Base-by-base conservation (phyloP, 2,329 filamentous ascomycete species). In the Arthrobotrys sphaeroides region DNA sequence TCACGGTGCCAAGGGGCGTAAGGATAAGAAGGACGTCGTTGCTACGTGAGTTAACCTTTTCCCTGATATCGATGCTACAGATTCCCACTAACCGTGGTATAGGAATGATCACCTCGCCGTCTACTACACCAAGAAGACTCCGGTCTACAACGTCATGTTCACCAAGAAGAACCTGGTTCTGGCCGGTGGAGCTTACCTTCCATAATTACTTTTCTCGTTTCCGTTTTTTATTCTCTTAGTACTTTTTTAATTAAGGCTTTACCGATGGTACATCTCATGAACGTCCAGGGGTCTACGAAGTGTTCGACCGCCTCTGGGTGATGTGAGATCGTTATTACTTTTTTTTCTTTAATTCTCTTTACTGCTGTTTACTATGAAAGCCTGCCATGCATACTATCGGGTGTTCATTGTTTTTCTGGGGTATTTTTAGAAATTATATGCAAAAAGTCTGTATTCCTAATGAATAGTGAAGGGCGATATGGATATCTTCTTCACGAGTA, bases 81-180 rank as follows among this genome's bases (percentile, higher is more conserved):
- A 28, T 18, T 16, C 5, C 22, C 13, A 81, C 83, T 33, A 79
- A 61, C 28, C 93, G 2, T 92, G 92, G 80, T 91, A 60, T 49
- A 80, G 78, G 0, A 90, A 93, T 0, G 95, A 99, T 81, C 95
- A 98, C 83, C 96, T 99, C 83, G 93, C 89, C 78, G 94, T 92
- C 0, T 98, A 97, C 81, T 90, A 93, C 0, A 98, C 95, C 2
- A 99, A 99, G 87, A 97, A 96, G 84, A 94, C 91, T 13, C 94
- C 94, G 0, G 92, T 98, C 9, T 92, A 96, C 83, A 95, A 94
- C 83, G 94, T 96, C 64, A 89, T 91, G 80, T 97, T 97, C 80
- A 98, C 95, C 2, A 87, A 93, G 75, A 97, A 97, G 92, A 99
- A 99, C 82, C 83, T 98, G 78, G 90, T 97, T 10, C 86, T 98